Evolutionary conservation across 2,329 filamentous ascomycete species (phyloP).

Genomic region (Exophiala viscosa): DNA sequence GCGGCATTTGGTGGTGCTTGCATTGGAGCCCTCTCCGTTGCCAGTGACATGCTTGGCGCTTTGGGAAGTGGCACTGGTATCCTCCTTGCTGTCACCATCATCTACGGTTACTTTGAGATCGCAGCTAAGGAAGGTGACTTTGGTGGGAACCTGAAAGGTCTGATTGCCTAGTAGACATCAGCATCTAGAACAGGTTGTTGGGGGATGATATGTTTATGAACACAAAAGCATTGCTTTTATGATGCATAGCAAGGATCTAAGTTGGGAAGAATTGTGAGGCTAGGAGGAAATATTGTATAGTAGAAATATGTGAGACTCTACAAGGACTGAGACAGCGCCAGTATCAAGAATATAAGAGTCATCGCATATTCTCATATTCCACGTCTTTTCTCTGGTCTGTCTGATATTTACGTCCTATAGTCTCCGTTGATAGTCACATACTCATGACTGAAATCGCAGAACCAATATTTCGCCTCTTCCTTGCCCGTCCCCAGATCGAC

Average conservation of each 20-base stretch:
- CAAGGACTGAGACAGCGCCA: neutral
- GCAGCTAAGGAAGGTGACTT: slow-evolving; percentile 98
- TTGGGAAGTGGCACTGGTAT: slow-evolving; percentile 97
- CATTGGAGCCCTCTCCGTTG: slow-evolving; percentile 95
- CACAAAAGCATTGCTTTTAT: slow-evolving; percentile 10
- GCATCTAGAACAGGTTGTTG: slow-evolving; percentile 5
- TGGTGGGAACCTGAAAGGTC: slow-evolving; percentile 64
- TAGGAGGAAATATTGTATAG: neutral
- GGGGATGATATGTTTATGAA: neutral
- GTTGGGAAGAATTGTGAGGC: neutral
- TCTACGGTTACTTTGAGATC: slow-evolving; percentile 99
- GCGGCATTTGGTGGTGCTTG: slow-evolving; percentile 98
- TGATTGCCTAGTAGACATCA: slow-evolving; percentile 45
- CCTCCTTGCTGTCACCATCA: slow-evolving; percentile 96
- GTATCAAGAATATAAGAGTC: neutral
- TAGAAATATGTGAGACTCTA: neutral
- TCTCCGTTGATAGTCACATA: slow-evolving; percentile 68
- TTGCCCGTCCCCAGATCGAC: slow-evolving; percentile 53
- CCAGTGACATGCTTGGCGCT: slow-evolving; percentile 91
- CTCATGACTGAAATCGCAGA: slow-evolving; percentile 66
- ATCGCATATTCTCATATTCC: too few relatives aligned
- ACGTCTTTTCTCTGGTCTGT: too few relatives aligned
- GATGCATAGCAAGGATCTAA: slow-evolving; percentile 11
- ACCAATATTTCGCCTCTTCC: slow-evolving; percentile 60
- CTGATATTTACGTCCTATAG: slow-evolving; percentile 54